Conservation (phyloP, 495 filamentous ascomycete genomes). For the Annulohypoxylon bovei region DNA sequence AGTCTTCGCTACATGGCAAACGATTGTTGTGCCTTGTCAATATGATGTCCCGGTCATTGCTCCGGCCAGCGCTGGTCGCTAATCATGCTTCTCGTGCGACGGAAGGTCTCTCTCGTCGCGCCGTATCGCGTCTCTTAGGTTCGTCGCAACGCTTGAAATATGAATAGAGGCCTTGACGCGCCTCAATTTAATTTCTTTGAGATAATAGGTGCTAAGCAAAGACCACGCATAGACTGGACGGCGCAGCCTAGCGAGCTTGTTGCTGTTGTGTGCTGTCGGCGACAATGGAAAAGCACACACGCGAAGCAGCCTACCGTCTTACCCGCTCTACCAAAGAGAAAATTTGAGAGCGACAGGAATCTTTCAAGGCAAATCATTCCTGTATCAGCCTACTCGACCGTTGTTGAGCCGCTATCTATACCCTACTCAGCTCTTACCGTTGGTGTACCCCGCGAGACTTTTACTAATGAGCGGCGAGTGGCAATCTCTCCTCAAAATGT, state of each 20-base stretch:
- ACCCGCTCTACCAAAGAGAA: conserved; percentile 36
- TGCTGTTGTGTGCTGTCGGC: conserved; percentile 11
- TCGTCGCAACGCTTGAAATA: conserved; percentile 26
- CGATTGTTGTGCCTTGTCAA: conserved; percentile 26
- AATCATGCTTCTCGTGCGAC: conserved; percentile 42
- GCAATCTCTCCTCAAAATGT: conserved; percentile 85
- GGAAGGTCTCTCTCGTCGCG: conserved; percentile 38
- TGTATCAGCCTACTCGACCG: conserved; percentile 44
- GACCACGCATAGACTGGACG: conserved; percentile 38
- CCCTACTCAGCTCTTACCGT: conserved; percentile 75
- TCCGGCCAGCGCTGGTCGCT: conserved; percentile 46
- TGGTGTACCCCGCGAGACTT: conserved; percentile 76
- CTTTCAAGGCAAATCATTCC: conserved; percentile 29
- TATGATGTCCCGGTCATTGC: conserved; percentile 44
- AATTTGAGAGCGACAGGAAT: conserved; percentile 22
- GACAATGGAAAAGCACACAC: conserved; percentile 45
- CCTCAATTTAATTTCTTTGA: conserved; percentile 8
- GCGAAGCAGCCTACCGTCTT: conserved; percentile 41
- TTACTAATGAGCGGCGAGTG: conserved; percentile 77
- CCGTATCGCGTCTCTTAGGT: conserved; percentile 42
- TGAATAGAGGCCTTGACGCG: conserved; percentile 19
- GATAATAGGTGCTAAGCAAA: conserved; percentile 41
- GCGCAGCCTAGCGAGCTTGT: conserved; percentile 16
- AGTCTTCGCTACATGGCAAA: conserved; percentile 28
- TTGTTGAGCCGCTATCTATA: conserved; percentile 59